A percentile compares a stretch with the other conserved stretches of the same genome.
Evolutionary conservation across 768 basidiomycete species (phyloP).

Genomic region (Trametes cingulata): DNA sequence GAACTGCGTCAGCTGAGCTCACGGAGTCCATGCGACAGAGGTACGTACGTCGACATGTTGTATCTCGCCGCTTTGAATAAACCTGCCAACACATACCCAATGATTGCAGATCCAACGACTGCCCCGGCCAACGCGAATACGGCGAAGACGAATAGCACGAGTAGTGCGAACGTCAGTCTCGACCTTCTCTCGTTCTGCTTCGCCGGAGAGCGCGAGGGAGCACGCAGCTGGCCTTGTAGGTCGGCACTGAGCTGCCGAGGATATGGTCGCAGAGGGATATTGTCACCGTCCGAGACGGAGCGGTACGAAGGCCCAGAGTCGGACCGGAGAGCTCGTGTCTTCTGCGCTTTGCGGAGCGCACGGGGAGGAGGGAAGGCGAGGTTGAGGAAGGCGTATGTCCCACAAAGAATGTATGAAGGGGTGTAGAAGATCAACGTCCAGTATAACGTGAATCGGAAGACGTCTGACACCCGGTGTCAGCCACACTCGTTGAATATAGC

Average conservation of each 20-base stretch:
- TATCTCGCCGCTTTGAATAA: constrained; percentile 41
- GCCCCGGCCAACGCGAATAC: constrained; percentile 38
- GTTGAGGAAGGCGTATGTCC: constrained; percentile 44
- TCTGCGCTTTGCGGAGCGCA: constrained; percentile 5
- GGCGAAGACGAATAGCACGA: constrained; percentile 42
- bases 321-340: neutral
- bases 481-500: neutral
- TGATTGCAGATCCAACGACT: constrained; percentile 40
- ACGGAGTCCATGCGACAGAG: neutral
- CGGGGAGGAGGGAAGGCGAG: constrained; percentile 39
- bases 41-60: constrained; percentile 43
- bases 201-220: constrained; percentile 16
- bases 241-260: constrained; percentile 1
- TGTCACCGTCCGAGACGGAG: constrained; percentile 10
- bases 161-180: constrained; percentile 39
- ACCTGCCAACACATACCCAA: constrained; percentile 41
- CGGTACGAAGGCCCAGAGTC: constrained; percentile 14
- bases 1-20: neutral
- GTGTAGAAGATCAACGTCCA: constrained; percentile 49
- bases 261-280: constrained; percentile 22
- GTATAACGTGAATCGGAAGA: constrained; percentile 49
- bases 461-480: constrained; percentile 29
- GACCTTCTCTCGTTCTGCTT: constrained; percentile 39
- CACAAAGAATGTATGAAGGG: constrained; percentile 43
- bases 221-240: neutral